phyloP scores from a whole-genome alignment of 805 yeast species.

The Metschnikowia peoriensis region DNA sequence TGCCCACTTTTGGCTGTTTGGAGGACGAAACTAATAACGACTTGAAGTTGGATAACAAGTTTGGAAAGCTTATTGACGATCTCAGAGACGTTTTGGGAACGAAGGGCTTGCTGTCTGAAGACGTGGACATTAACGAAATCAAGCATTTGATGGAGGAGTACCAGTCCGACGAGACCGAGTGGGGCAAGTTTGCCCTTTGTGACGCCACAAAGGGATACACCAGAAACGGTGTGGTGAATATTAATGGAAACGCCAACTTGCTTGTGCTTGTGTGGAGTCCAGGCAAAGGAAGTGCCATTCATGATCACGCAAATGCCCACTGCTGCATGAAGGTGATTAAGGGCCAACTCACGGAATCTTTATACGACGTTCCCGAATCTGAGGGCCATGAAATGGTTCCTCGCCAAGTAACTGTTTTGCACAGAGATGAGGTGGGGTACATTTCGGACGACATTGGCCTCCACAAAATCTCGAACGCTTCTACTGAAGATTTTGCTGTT shows the following conservation, averaged over 20 bases:
- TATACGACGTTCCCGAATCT: conserved; percentile 49
- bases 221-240: conserved; percentile 71
- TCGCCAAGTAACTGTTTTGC: conserved; percentile 26
- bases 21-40: conserved; percentile 20
- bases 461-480: conserved; percentile 58
- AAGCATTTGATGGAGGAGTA: conserved; percentile 48
- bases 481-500: conserved; percentile 45
- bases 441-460: conserved; percentile 65
- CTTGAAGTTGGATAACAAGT: conserved; percentile 15
- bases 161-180: conserved; percentile 47
- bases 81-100: conserved; percentile 29
- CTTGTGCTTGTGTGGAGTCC: conserved; percentile 72
- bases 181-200: conserved; percentile 56
- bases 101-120: conserved; percentile 41
- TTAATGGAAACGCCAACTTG: conserved; percentile 69
- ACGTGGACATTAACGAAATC: conserved; percentile 52
- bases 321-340: conserved; percentile 69
- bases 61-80: conserved; percentile 26
- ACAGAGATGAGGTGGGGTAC: conserved; percentile 54
- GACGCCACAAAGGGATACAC: conserved; percentile 52
- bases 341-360: conserved; percentile 57
- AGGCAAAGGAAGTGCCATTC: conserved; percentile 59
- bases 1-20: conserved; percentile 17
- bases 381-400: conserved; percentile 27
- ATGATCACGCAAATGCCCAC: conserved; percentile 76